These are phyloP conservation scores for Excoecaria agallocha DNA, from an alignment of 345 rosid genomes.

Conservation along the genomic window DNA sequence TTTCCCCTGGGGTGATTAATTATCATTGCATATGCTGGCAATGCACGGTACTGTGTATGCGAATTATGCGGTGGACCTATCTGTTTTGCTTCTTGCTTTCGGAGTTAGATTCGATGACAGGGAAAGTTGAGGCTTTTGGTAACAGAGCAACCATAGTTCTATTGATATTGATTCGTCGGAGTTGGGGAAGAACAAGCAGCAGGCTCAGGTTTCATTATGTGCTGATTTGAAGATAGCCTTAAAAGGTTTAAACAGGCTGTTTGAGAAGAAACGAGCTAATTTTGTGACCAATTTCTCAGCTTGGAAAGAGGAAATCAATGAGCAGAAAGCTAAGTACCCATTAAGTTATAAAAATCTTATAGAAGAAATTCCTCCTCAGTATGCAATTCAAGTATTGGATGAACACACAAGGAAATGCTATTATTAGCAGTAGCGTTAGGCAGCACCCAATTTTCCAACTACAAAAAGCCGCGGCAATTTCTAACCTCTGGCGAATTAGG, in stretches of 20 bases:
- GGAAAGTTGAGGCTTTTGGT: conserved; percentile 94
- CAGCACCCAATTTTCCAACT: conserved; percentile 96
- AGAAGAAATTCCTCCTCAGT: conserved; percentile 89
- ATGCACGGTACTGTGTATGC: conserved; percentile 98
- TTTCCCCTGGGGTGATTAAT: conserved; percentile 52
- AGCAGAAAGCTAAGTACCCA: conserved; percentile 67
- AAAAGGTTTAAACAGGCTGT: conserved; percentile 59
- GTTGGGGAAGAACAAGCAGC: conserved; percentile 98
- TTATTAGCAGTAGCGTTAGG: conserved; percentile 89
- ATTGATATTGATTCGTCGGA: conserved; percentile 93
- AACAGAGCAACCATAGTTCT: conserved; percentile 88
- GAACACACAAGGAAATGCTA: conserved; percentile 87
- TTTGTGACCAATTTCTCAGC: conserved; percentile 51
- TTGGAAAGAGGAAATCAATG: conserved; percentile 75
- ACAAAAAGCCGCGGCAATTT: conserved; percentile 85
- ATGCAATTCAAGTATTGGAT: conserved; percentile 82
- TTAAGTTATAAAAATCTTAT: conserved; percentile 73
- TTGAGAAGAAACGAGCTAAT: conserved; percentile 48
- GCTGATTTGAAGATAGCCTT: conserved; percentile 81
- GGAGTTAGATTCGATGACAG: conserved; percentile 96
- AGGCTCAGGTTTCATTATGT: conserved; percentile 85
- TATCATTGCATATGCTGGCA: conserved; percentile 92
- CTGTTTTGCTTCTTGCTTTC: conserved; percentile 85
- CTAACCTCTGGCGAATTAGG: conserved; percentile 88
- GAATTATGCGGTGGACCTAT: conserved; percentile 80